Percentiles rank a stretch among this genome's conserved stretches.
Conservation (phyloP, 228 moss, liverwort and hornwort genomes). For the Sphagnum magellanicum region DNA sequence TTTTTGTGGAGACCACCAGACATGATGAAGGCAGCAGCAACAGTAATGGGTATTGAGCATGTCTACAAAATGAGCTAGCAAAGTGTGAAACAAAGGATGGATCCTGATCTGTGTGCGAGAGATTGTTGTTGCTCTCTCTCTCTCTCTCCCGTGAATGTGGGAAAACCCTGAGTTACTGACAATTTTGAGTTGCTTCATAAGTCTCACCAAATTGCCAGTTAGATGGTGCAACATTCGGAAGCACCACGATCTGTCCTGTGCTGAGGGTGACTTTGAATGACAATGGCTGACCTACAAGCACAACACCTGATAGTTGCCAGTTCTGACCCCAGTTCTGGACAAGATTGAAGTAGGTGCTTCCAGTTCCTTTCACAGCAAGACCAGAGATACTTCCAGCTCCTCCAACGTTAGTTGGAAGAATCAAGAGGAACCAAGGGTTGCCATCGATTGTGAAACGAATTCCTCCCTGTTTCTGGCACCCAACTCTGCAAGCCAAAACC, state of each 20-base stretch:
- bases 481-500: background rate
- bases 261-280: constrained; percentile 6
- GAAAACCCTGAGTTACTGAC: too few relatives aligned
- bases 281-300: background rate
- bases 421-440: constrained; percentile 1
- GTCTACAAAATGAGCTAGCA: too few relatives aligned
- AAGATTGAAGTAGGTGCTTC: background rate
- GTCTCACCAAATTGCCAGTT: constrained; percentile 3
- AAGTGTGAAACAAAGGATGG: too few relatives aligned
- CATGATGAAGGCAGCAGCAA: too few relatives aligned
- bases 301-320: constrained; percentile 1
- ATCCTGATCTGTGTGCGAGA: too few relatives aligned
- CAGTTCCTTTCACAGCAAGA: background rate
- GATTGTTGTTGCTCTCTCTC: too few relatives aligned
- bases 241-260: background rate
- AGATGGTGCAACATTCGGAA: constrained; percentile 1
- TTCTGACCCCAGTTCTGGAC: constrained; percentile 6
- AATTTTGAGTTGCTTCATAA: background rate
- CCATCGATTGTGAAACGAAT: constrained; percentile 9
- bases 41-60: too few relatives aligned
- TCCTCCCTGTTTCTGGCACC: constrained; percentile 1
- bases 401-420: constrained; percentile 1
- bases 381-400: background rate
- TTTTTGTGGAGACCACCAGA: too few relatives aligned
- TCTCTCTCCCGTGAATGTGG: too few relatives aligned